Evolutionary conservation across 805 yeast genomes (phyloP).

Genomic region (Ogataea trehaloabstinens): DNA sequence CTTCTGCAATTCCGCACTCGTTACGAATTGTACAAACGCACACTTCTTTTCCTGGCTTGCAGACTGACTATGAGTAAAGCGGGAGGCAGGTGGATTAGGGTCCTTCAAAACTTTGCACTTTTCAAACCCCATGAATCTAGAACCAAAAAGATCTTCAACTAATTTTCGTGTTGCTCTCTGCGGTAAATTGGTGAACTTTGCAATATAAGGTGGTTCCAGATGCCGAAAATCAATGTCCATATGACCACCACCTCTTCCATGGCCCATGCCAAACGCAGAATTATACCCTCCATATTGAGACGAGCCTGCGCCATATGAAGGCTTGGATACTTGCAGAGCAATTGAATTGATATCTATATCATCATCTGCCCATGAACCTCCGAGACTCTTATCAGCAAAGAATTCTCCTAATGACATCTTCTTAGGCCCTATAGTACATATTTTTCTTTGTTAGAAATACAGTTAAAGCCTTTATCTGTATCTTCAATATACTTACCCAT

Average conservation of each 20-base stretch:
- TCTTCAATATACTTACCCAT: conserved; percentile 1
- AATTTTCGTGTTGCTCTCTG: conserved; percentile 48
- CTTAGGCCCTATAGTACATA: conserved; percentile 31
- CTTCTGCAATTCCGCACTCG: conserved; percentile 51
- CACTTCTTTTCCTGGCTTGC: conserved; percentile 47
- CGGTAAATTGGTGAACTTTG: conserved; percentile 61
- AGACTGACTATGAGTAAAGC: conserved; percentile 43
- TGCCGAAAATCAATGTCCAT: conserved; percentile 7
- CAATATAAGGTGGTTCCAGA: conserved; percentile 58
- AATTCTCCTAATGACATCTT: conserved; percentile 48
- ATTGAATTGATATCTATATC: conserved; percentile 64
- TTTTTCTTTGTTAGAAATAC: too few species aligned
- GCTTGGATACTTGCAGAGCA: conserved; percentile 39
- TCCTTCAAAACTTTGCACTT: conserved; percentile 56
- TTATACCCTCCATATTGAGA: conserved; percentile 10
- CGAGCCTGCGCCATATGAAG: conserved; percentile 4
- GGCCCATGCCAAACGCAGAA: conserved; percentile 5
- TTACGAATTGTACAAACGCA: conserved; percentile 59
- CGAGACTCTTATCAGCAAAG: conserved; percentile 42
- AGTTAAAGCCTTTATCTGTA: too few species aligned
- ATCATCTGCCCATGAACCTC: conserved; percentile 69
- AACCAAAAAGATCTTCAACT: conserved; percentile 57
- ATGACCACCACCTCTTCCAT: conserved; percentile 11
- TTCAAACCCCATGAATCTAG: conserved; percentile 56
- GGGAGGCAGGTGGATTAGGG: conserved; percentile 28